Percentiles rank a stretch among this genome's conserved stretches.
Conservation (phyloP, 257 asterid species). For the Solanum clarkiae region DNA sequence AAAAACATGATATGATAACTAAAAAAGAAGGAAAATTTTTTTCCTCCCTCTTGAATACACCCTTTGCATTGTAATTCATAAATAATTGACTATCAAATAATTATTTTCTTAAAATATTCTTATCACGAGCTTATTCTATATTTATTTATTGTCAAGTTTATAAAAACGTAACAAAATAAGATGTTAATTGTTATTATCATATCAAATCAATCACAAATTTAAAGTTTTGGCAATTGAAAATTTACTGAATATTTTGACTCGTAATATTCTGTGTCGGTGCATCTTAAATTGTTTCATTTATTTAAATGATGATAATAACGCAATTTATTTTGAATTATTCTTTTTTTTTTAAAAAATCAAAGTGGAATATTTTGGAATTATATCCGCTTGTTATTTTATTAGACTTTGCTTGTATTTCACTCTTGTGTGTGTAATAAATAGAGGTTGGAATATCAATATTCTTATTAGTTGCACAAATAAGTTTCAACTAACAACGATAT, state of each 20-base stretch:
- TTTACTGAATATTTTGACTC: background rate
- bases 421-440: background rate
- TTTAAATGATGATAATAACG: background rate
- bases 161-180: too few relatives aligned
- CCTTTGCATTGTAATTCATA: background rate
- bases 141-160: background rate
- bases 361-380: background rate
- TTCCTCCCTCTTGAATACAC: too few relatives aligned
- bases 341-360: too few relatives aligned
- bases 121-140: background rate
- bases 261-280: background rate
- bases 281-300: background rate
- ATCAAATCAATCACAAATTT: background rate
- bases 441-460: background rate
- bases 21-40: too few relatives aligned
- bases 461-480: background rate
- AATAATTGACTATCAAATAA: background rate
- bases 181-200: too few relatives aligned
- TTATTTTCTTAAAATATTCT: too few relatives aligned
- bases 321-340: background rate
- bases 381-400: background rate
- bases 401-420: background rate
- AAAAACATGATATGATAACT: too few relatives aligned
- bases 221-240: background rate
- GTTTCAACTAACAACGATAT: background rate